Conservation (phyloP, 306 rosid species). For the Sindora glabra region DNA sequence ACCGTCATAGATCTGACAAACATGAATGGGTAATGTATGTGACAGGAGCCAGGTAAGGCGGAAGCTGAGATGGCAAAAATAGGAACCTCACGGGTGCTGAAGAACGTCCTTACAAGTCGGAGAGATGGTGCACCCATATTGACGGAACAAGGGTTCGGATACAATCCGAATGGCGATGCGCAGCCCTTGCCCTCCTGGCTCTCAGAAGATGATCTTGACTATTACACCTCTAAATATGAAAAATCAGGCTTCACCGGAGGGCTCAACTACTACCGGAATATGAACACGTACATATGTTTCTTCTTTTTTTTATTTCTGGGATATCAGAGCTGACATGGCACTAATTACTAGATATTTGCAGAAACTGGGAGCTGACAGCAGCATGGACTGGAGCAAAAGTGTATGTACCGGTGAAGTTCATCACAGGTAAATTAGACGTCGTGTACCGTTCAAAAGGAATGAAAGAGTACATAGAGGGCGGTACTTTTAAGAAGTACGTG, state of each 20-base stretch:
- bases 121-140: conserved; percentile 16
- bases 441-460: no score
- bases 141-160: conserved; percentile 14
- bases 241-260: conserved; percentile 36
- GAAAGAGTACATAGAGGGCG: no score
- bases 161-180: conserved; percentile 11
- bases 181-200: conserved; percentile 33
- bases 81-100: conserved; percentile 13
- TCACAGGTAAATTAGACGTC: no score
- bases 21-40: no score
- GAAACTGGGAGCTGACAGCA: no score
- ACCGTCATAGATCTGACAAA: no score
- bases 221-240: conserved; percentile 33
- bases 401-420: no score
- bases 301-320: not conserved
- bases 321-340: no score
- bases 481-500: no score
- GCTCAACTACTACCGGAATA: conserved; percentile 35
- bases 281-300: conserved; percentile 17
- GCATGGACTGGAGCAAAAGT: no score
- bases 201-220: conserved; percentile 28
- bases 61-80: conserved; percentile 24
- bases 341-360: no score
- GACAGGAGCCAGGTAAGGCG: conserved; percentile 16
- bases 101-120: conserved; percentile 14